phyloP scores from a whole-genome alignment of 139 green algal species.

The Auxenochlorella protothecoides region DNA sequence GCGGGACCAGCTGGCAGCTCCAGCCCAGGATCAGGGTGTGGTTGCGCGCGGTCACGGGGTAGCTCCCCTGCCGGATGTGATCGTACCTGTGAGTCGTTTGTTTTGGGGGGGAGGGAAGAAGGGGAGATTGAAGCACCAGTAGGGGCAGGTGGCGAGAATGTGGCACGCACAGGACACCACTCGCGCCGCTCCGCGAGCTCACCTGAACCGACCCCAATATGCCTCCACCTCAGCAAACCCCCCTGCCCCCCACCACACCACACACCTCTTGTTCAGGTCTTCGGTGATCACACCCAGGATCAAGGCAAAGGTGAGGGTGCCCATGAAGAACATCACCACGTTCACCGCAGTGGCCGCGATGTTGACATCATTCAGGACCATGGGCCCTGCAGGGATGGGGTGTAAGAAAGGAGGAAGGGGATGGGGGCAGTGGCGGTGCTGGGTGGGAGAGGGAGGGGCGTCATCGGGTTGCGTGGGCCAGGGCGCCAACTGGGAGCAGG shows the following conservation, averaged over 20 bases:
- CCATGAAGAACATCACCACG: conserved; percentile 25
- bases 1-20: conserved; percentile 20
- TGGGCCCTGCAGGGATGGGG: conserved; percentile 11
- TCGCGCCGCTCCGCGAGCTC: no score
- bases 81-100: not conserved
- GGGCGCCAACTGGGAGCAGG: no score
- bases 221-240: no score
- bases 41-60: conserved; percentile 18
- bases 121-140: no score
- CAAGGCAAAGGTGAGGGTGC: conserved; percentile 30
- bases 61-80: conserved; percentile 11
- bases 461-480: no score
- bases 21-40: conserved; percentile 31
- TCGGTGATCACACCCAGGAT: conserved; percentile 26
- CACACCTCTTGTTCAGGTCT: conserved; percentile 12
- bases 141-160: no score
- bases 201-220: no score
- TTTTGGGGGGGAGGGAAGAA: no score
- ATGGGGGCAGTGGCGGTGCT: no score
- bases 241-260: not conserved
- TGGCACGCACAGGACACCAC: no score
- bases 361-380: conserved; percentile 24
- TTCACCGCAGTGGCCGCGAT: conserved; percentile 9
- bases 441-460: no score
- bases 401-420: not conserved